Evolutionary conservation across 345 rosid species (phyloP), one percentile per base, ranked within the genome.

Genomic region (Salix caprea): DNA sequence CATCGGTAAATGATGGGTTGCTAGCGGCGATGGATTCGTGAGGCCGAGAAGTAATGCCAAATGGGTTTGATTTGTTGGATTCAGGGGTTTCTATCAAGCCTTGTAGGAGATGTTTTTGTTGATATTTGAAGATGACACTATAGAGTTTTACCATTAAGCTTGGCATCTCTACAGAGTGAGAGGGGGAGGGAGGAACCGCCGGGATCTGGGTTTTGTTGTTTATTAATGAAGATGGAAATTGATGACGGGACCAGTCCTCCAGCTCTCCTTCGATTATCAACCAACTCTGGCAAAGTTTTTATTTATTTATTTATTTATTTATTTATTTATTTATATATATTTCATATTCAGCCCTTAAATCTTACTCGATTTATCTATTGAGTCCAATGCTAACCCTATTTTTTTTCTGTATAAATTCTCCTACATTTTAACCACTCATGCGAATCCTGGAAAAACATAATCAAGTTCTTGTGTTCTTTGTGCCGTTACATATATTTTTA

Each of bases 61-160:
- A 92, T 0, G 89, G 66, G 71, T 84, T 73, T 12, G n/a, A 16
- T 58, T 58, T 58, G 64, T 23, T 58, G 81, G 52, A 12, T 18
- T 79, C 40, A 26, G 87, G 78, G 52, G 81, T 14, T 62, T 85
- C 85, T 24, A 82, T 74, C 6, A 87, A 86, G 65, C 79, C 88
- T 36, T 85, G 86, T 1, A 90, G 83, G 24, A 78, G 88, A 68
- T 83, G 88, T 65, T 84, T 92, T 81, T 79, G 82, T 30, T 84
- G 86, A 80, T 88, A 79, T 81, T 92, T 92, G 86, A 89, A 89
- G 86, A 86, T 84, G 79, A 89, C 81, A 74, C 92, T 87, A 71
- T 87, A 86, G 32, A 92, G 86, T 76, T 87, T 86, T 24, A 87
- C 89, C 28, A 81, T 80, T 78, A 92, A 81, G 83, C 86, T 85